Base-by-base conservation (phyloP, 2,329 filamentous ascomycete species). In the Diaporthe amygdali region DNA sequence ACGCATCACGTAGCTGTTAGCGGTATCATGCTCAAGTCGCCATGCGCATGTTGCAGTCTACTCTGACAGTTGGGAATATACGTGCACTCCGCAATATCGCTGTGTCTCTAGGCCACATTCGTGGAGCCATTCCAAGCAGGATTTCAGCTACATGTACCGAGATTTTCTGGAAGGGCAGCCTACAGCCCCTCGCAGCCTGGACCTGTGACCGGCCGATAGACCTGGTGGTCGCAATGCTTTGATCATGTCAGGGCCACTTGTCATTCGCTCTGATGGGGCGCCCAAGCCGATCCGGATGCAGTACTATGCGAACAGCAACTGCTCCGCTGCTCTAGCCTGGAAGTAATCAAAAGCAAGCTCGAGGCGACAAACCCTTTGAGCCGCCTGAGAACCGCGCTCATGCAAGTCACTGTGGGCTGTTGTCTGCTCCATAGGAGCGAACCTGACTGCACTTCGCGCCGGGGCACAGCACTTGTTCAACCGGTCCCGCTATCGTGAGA, bases 381-480 rank as follows among this genome's bases (percentile, higher is more conserved):
- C 61, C 39, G 56, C 66, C 59, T 46, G 56, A 72, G 67, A 72
- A 71, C 69, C 77, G 72, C 76, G 74, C 74, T 73, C 73, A 71
- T 71, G 72, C 72, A 74, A 39, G 70, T 56, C 51, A 70, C 47
- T 66, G 55, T 72, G 69, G 68, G 55, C 55, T 68, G 59, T 71
- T 34, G 44, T 30, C 46, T 22, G 56, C 47, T 69, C 39, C 51
- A 56, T 64, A n/a, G n/a, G n/a, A n/a, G 64, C 30, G 63, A 41
- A 54, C 34, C 49, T 69, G 46, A 27, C 56, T 54, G 68, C 56
- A 66, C 8, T 37, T 64, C 59, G 37, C 44, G 59, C 30, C 59
- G 59, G 66, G 63, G 30, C 49, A 68, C 56, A 61, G 44, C 55
- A 34, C 51, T 34, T 20, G 55, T 55, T 49, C 37, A 59, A 34